These are phyloP conservation scores for Tripidium arundinaceum DNA, from an alignment of 202 grass and related monocot species.

Conservation along the genomic window DNA sequence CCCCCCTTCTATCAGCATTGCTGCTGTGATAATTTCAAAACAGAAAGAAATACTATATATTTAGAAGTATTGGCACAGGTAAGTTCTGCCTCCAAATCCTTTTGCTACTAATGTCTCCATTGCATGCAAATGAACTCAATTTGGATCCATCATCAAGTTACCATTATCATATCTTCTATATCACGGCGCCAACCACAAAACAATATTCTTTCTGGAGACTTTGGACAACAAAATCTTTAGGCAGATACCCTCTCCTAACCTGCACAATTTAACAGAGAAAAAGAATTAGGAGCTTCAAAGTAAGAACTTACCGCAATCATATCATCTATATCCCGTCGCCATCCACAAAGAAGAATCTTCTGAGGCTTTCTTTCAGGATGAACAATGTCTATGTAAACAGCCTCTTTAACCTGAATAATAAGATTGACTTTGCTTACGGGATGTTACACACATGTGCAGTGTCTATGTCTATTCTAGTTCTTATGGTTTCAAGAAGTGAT, in stretches of 20 bases:
- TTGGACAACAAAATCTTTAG: constrained; percentile 85
- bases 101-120: neutral
- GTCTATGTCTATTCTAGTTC: constrained; percentile 33
- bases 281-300: constrained; percentile 59
- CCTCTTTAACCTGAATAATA: constrained; percentile 84
- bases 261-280: constrained; percentile 58
- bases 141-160: constrained; percentile 61
- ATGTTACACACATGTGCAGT: constrained; percentile 41
- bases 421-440: constrained; percentile 52
- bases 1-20: neutral
- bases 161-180: constrained; percentile 94
- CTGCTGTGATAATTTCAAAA: neutral
- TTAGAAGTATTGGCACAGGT: neutral
- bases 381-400: constrained; percentile 76
- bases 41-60: neutral
- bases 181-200: constrained; percentile 93
- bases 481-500: constrained; percentile 33
- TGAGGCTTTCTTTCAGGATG: constrained; percentile 58
- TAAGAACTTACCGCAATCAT: constrained; percentile 76
- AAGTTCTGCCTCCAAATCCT: constrained; percentile 7
- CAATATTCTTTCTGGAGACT: constrained; percentile 83
- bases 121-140: constrained; percentile 23
- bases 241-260: constrained; percentile 65
- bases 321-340: constrained; percentile 86
- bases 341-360: constrained; percentile 92